Conservation (phyloP, 1,139 yeast species). For the Blastobotrys indianensis region DNA sequence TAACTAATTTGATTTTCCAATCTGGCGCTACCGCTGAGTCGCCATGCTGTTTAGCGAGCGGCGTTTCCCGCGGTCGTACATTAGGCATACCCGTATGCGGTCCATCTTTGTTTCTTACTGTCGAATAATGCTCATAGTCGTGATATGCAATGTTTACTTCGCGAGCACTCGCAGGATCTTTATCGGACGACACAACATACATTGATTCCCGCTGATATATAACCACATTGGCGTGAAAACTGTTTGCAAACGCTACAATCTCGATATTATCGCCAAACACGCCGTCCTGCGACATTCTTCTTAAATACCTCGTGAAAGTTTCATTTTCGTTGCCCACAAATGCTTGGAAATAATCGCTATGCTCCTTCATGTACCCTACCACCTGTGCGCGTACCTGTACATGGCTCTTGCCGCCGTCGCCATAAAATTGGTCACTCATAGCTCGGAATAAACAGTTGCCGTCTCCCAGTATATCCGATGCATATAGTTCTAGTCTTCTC, state of each 20-base stretch:
- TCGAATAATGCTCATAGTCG: constrained; percentile 40
- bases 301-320: constrained; percentile 33
- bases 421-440: constrained; percentile 37
- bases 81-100: constrained; percentile 36
- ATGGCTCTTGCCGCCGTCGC: constrained; percentile 32
- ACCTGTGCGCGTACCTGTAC: constrained; percentile 30
- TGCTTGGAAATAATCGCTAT: constrained; percentile 29
- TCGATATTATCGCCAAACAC: constrained; percentile 40
- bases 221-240: constrained; percentile 29
- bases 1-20: constrained; percentile 33
- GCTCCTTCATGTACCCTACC: constrained; percentile 30
- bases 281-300: constrained; percentile 36
- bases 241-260: constrained; percentile 38
- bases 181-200: constrained; percentile 30
- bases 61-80: constrained; percentile 22
- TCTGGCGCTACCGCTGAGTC: constrained; percentile 14
- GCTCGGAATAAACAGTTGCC: constrained; percentile 42
- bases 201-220: constrained; percentile 36
- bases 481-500: constrained; percentile 33
- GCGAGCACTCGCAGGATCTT: constrained; percentile 9
- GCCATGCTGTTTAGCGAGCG: constrained; percentile 8
- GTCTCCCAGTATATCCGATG: constrained; percentile 37
- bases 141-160: constrained; percentile 38
- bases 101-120: constrained; percentile 35
- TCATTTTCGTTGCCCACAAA: constrained; percentile 31